Evolutionary conservation across 495 filamentous ascomycete species (phyloP).

Genomic region (Penicillium chermesinum): DNA sequence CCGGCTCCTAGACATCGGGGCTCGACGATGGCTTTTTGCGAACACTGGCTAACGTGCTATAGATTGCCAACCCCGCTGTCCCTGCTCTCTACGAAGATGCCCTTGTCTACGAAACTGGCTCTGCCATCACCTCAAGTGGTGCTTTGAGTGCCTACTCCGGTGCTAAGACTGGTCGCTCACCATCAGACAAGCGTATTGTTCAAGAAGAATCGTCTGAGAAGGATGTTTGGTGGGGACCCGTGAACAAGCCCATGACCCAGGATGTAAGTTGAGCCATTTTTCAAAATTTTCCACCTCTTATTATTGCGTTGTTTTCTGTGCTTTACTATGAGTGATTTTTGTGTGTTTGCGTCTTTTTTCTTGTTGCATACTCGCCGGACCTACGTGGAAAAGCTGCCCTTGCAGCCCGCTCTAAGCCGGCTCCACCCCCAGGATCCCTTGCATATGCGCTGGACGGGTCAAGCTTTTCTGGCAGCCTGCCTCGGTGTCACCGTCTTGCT

Average conservation of each 20-base stretch:
- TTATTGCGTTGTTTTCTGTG: background rate
- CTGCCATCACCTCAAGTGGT: conserved; percentile 91
- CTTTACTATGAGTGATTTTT: conserved; percentile 20
- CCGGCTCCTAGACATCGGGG: background rate
- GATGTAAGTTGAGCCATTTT: conserved; percentile 64
- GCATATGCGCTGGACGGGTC: conserved; percentile 22
- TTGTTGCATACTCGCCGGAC: conserved; percentile 13
- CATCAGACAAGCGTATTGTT: conserved; percentile 94
- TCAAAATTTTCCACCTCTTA: too few relatives aligned
- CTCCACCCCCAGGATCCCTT: conserved; percentile 22
- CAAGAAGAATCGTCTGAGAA: conserved; percentile 84
- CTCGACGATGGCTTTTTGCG: conserved; percentile 9
- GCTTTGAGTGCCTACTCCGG: conserved; percentile 96
- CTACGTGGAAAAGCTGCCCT: conserved; percentile 16
- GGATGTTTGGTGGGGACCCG: conserved; percentile 95
- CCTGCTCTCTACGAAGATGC: conserved; percentile 98
- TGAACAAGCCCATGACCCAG: conserved; percentile 97
- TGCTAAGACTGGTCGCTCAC: conserved; percentile 95
- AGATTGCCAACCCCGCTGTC: conserved; percentile 89
- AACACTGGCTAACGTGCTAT: conserved; percentile 8
- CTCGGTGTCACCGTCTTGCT: conserved; percentile 3
- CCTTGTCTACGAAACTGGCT: conserved; percentile 95
- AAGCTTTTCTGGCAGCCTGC: conserved; percentile 34
- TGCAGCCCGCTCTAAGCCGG: conserved; percentile 25
- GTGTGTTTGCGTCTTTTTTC: conserved; percentile 2